Conservation (phyloP, 768 basidiomycete genomes). For the Tulasnella sp. region DNA sequence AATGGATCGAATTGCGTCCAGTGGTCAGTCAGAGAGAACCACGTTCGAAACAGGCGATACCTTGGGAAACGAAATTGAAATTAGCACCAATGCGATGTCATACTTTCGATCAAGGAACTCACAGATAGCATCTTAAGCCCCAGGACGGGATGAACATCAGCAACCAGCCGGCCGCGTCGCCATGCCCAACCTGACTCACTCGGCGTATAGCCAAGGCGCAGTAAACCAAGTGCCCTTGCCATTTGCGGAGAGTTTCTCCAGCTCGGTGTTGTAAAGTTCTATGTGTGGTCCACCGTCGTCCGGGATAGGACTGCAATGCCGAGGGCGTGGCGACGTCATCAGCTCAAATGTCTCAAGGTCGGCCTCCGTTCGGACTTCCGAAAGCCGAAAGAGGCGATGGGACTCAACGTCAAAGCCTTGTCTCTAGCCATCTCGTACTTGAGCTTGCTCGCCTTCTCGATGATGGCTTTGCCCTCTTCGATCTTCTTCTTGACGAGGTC, state of each 20-base stretch:
- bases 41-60: constrained; percentile 76
- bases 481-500: constrained; percentile 39
- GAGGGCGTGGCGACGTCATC: neutral
- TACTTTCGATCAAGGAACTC: constrained; percentile 33
- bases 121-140: constrained; percentile 65
- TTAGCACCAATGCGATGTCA: constrained; percentile 1
- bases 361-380: neutral
- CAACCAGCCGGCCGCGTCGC: neutral
- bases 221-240: constrained; percentile 77
- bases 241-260: constrained; percentile 48
- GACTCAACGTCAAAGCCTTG: constrained; percentile 55
- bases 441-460: constrained; percentile 65
- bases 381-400: neutral
- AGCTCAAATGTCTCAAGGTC: neutral
- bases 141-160: neutral
- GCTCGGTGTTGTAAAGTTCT: constrained; percentile 71
- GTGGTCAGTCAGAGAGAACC: constrained; percentile 58
- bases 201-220: constrained; percentile 93
- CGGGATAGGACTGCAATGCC: constrained; percentile 57
- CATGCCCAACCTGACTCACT: constrained; percentile 51
- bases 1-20: constrained; percentile 87
- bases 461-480: constrained; percentile 73
- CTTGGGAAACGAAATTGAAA: constrained; percentile 41
- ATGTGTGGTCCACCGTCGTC: constrained; percentile 69
- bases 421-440: constrained; percentile 89